Evolutionary conservation across 345 rosid genomes (phyloP).

Genomic region (Lagerstroemia speciosa): DNA sequence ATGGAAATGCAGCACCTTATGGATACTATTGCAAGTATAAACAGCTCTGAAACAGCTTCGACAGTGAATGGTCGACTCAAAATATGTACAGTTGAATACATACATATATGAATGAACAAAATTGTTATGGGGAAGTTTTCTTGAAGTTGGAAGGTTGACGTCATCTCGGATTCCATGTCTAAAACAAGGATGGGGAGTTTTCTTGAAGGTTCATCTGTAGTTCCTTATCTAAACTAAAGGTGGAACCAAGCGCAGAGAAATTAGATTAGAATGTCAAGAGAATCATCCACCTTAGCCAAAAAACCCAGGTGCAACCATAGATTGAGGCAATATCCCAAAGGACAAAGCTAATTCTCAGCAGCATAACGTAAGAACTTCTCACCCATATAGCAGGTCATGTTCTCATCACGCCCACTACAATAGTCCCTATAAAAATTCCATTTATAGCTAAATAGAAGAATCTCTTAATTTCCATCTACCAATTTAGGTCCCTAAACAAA

Average conservation of each 20-base stretch:
- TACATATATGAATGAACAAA: background rate
- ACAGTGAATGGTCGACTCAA: background rate
- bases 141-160: background rate
- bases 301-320: background rate
- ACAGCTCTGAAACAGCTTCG: background rate
- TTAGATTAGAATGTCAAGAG: background rate
- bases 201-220: background rate
- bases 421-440: background rate
- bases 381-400: background rate
- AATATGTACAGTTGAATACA: background rate
- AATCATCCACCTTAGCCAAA: background rate
- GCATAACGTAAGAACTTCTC: background rate
- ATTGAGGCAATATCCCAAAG: background rate
- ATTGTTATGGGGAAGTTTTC: background rate
- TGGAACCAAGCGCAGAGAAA: background rate
- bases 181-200: too few relatives aligned
- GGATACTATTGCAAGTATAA: background rate
- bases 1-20: background rate
- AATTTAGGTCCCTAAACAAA: background rate
- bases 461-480: background rate
- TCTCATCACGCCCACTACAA: background rate
- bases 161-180: background rate
- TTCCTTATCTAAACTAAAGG: background rate
- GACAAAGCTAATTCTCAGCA: background rate
- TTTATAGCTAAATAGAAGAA: background rate